A percentile compares a stretch with the other conserved stretches of the same genome.
Evolutionary conservation across 805 yeast species (phyloP).

Genomic region (Candida ascalaphidarum): DNA sequence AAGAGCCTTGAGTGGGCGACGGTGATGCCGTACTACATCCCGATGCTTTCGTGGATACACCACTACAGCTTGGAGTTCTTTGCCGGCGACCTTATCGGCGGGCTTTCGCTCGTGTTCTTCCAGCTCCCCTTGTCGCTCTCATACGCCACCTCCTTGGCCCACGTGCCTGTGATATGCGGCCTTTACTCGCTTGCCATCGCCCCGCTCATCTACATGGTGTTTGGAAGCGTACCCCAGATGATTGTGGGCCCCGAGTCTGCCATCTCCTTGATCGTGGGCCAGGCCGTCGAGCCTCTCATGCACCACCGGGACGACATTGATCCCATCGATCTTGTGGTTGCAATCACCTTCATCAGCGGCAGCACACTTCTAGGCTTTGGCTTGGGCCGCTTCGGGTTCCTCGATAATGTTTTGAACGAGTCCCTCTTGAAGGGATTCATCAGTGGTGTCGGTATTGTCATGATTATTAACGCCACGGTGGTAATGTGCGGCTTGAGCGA

Average conservation of each 20-base stretch:
- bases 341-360: conserved; percentile 68
- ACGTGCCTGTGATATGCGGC: conserved; percentile 34
- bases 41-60: conserved; percentile 61
- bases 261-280: conserved; percentile 38
- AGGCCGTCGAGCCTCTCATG: conserved; percentile 34
- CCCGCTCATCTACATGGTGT: conserved; percentile 30
- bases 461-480: conserved; percentile 54
- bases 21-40: conserved; percentile 54
- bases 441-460: conserved; percentile 35
- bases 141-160: conserved; percentile 33
- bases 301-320: conserved; percentile 27
- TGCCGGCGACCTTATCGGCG: conserved; percentile 67
- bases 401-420: conserved; percentile 33
- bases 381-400: conserved; percentile 18
- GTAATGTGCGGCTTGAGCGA: conserved; percentile 60
- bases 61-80: conserved; percentile 34
- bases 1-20: conserved; percentile 19
- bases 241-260: conserved; percentile 40
- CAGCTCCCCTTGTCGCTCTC: conserved; percentile 74
- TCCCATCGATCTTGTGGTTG: conserved; percentile 15
- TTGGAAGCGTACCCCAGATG: conserved; percentile 40
- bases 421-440: conserved; percentile 35
- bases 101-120: conserved; percentile 80
- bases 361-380: conserved; percentile 27
- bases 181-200: conserved; percentile 29